Conservation (phyloP, 1,139 yeast genomes). For the Taphrina confusa region DNA sequence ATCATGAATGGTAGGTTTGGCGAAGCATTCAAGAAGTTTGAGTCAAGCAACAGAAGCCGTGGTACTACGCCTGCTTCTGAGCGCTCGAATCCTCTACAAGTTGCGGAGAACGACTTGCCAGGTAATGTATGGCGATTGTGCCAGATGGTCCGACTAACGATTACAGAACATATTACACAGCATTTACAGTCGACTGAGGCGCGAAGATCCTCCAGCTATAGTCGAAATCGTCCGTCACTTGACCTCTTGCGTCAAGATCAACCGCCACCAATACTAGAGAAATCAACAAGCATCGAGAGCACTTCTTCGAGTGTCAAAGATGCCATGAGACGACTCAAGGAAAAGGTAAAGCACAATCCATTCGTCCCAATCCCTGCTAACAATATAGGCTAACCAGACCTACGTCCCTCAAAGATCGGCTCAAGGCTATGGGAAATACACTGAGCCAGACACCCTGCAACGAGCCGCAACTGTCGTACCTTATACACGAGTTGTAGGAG, state of each 20-base stretch:
- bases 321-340: slow-evolving; percentile 27
- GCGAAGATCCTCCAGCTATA: slow-evolving; percentile 25
- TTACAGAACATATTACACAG: slow-evolving; percentile 16
- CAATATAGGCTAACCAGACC: slow-evolving; percentile 15
- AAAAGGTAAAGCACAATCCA: slow-evolving; percentile 5
- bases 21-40: slow-evolving; percentile 41
- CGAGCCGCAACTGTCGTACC: slow-evolving; percentile 29
- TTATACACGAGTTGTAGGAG: background rate
- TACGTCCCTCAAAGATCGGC: slow-evolving; percentile 28
- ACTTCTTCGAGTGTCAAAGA: slow-evolving; percentile 27
- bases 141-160: background rate
- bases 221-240: slow-evolving; percentile 6
- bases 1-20: slow-evolving; percentile 40
- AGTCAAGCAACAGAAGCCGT: slow-evolving; percentile 13
- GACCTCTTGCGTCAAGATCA: background rate
- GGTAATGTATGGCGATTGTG: background rate
- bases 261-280: background rate
- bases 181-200: slow-evolving; percentile 23
- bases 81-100: slow-evolving; percentile 21
- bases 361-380: background rate
- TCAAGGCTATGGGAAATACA: slow-evolving; percentile 31
- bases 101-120: slow-evolving; percentile 27
- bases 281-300: slow-evolving; percentile 14
- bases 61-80: slow-evolving; percentile 11
- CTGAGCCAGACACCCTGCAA: slow-evolving; percentile 15